phyloP scores from a whole-genome alignment of 257 asterid species.

The Eustoma russellianum region DNA sequence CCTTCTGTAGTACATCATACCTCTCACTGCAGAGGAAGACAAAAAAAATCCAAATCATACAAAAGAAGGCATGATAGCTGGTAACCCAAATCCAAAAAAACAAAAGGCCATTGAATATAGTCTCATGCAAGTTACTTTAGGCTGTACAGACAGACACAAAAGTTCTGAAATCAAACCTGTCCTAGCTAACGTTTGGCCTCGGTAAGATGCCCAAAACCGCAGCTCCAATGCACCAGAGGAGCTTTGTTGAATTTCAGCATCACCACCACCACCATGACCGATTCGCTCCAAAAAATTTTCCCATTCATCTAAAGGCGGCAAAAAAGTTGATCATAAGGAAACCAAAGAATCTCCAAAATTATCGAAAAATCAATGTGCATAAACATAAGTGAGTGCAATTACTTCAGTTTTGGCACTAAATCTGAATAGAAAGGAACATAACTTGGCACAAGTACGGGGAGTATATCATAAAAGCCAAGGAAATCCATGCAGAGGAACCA shows the following conservation, averaged over 20 bases:
- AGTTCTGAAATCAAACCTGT: conserved; percentile 44
- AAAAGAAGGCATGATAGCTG: not conserved
- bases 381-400: too few relatives aligned
- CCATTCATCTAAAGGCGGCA: conserved; percentile 68
- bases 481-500: too few relatives aligned
- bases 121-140: not conserved
- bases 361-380: not conserved
- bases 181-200: conserved; percentile 97
- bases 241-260: conserved; percentile 75
- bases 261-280: conserved; percentile 54
- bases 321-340: conserved; percentile 4
- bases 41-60: conserved; percentile 3
- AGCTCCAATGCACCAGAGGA: conserved; percentile 74
- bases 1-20: conserved; percentile 99
- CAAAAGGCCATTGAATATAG: not conserved
- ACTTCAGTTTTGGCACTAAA: too few relatives aligned
- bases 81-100: not conserved
- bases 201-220: conserved; percentile 97
- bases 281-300: conserved; percentile 91
- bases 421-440: too few relatives aligned
- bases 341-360: not conserved
- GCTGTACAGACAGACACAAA: not conserved
- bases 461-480: too few relatives aligned
- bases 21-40: conserved; percentile 57
- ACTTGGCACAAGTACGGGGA: too few relatives aligned